These are phyloP conservation scores for Capronia coronata DNA, from an alignment of 2,329 filamentous ascomycete genomes.

Conservation along the genomic window DNA sequence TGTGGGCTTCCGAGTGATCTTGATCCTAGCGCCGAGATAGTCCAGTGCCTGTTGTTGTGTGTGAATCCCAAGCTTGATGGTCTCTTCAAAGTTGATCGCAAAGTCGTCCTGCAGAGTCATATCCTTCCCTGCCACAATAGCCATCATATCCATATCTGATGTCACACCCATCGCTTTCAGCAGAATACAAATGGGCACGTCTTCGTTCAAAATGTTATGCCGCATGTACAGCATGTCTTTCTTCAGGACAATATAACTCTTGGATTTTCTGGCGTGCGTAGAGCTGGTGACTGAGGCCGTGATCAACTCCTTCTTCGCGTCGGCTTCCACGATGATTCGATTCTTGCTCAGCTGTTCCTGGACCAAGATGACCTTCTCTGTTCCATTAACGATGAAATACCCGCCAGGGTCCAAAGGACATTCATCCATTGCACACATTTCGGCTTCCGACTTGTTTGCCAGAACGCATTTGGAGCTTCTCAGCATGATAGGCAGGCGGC, in stretches of 20 bases:
- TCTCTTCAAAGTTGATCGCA: conserved; percentile 89
- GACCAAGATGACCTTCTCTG: conserved; percentile 96
- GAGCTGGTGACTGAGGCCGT: conserved; percentile 94
- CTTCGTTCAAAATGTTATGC: conserved; percentile 88
- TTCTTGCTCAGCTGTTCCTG: conserved; percentile 99
- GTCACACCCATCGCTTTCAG: conserved; percentile 90
- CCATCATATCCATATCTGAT: conserved; percentile 89
- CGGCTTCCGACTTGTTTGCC: conserved; percentile 70
- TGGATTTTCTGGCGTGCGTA: conserved; percentile 94
- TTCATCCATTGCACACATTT: conserved; percentile 91
- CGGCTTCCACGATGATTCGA: conserved; percentile 91
- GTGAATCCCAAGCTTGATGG: conserved; percentile 72
- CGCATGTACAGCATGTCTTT: conserved; percentile 84
- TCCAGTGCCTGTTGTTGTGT: conserved; percentile 95
- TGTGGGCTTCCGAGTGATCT: conserved; percentile 67
- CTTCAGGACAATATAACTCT: conserved; percentile 91
- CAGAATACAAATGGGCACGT: conserved; percentile 89
- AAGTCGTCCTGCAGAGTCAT: conserved; percentile 90
- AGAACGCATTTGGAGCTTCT: conserved; percentile 90
- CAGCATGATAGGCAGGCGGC: conserved; percentile 92
- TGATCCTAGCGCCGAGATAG: conserved; percentile 78
- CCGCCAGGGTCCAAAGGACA: conserved; percentile 93
- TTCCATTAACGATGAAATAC: conserved; percentile 96
- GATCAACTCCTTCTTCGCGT: conserved; percentile 85
- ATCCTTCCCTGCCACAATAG: conserved; percentile 82